Conservation (phyloP, 768 basidiomycete genomes). For the Psilocybe sp. region DNA sequence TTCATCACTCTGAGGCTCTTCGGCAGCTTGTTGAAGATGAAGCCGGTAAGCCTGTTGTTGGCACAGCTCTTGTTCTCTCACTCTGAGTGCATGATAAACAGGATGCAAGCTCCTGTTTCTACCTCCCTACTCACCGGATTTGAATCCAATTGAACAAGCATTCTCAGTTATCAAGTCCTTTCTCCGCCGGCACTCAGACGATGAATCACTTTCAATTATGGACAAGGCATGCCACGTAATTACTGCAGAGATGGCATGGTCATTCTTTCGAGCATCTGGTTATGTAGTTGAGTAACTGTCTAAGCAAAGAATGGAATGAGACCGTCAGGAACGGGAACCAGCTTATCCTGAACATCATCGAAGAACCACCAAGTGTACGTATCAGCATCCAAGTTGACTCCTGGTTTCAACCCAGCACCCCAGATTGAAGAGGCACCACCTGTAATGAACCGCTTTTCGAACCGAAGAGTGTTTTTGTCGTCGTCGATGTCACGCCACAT, state of each 20-base stretch:
- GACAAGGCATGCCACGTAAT: slow-evolving; percentile 20
- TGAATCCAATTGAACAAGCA: slow-evolving; percentile 31
- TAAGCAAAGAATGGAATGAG: not conserved
- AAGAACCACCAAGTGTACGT: slow-evolving; percentile 10
- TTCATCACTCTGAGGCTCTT: slow-evolving; percentile 14
- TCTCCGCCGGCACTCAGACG: slow-evolving; percentile 21
- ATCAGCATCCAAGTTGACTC: not conserved
- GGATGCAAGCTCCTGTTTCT: too few species aligned
- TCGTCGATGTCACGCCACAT: not conserved
- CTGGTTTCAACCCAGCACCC: slow-evolving; percentile 2
- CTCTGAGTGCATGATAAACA: too few species aligned
- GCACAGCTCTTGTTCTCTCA: too few species aligned
- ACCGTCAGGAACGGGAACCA: slow-evolving; percentile 1
- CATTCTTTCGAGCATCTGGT: slow-evolving; percentile 20
- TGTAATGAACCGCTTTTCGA: slow-evolving; percentile 5
- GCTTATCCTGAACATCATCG: not conserved
- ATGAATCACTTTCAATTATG: slow-evolving; percentile 19
- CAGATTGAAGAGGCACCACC: slow-evolving; percentile 4
- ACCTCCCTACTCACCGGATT: slow-evolving; percentile 32
- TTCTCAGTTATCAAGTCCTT: slow-evolving; percentile 33
- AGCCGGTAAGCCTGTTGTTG: slow-evolving; percentile 14
- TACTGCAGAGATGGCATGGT: slow-evolving; percentile 18
- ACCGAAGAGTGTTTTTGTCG: slow-evolving; percentile 1
- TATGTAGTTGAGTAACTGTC: slow-evolving; percentile 15
- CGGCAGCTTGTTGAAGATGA: slow-evolving; percentile 15